Evolutionary conservation across 805 yeast species (phyloP), one percentile per base, ranked within the genome.

Genomic region (Alloascoidea africana): DNA sequence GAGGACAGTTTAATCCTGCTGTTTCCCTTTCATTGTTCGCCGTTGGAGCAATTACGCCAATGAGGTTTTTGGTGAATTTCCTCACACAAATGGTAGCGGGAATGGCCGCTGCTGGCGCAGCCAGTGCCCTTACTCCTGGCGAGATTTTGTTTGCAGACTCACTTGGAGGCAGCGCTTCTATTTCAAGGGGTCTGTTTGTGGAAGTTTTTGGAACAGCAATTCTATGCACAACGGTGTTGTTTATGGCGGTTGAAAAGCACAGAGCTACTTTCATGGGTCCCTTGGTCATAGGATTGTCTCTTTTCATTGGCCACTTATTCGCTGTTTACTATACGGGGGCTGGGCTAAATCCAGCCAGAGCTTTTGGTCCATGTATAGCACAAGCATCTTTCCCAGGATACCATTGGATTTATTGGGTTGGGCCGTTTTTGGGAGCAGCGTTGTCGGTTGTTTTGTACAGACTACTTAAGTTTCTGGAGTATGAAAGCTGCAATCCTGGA

Each of bases 351-450:
- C 94, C 94, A 41, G 94, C 95, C 35, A 76, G 95, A 66, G 64
- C 83, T 27, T 70, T 84, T 40, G 95, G 95, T 52, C 93, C 94
- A 38, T 70, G 76, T 54, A 63, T 83, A 42, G 93, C 86, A 42
- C 69, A 70, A 39, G 64, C 57, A 40, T 65, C 71, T 16, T 85
- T 85, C 76, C 93, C 94, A 27, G 55, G 51, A 51, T 84, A 84
- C 63, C 85, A 75, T 66, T 84, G 93, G 94, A 82, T 85, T 46
- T 84, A 84, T 68, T 83, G 93, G 91, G 73, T 84, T 41, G 95
- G 95, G 39, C 94, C 95, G 42, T 49, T 76, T 39, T 52, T 80
- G 41, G 94, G 94, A 45, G 61, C 87, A 6, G 42, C 67, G 39
- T 54, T 82, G 46, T 77, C 93, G 14, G 72, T 68, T 46, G 69